Percentiles rank a stretch among this genome's conserved stretches.
Conservation (phyloP, 1,284 basidiomycete genomes). For the Neolentinus lepideus region DNA sequence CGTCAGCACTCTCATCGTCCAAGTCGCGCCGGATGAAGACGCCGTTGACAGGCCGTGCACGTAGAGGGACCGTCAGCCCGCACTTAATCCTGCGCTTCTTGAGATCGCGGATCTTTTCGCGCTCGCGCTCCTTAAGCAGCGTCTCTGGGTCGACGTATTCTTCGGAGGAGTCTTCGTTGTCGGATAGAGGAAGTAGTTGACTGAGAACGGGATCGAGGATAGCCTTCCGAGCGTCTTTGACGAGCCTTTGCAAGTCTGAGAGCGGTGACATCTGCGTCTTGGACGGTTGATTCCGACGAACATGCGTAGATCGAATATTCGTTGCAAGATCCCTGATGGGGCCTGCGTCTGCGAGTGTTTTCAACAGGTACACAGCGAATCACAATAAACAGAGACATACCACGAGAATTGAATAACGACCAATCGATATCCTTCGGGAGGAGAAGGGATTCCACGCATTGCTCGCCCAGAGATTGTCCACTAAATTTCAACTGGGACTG, state of each 20-base stretch:
- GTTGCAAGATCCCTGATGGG: slow-evolving; percentile 39
- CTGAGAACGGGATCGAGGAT: slow-evolving; percentile 58
- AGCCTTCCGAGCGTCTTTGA: slow-evolving; percentile 40
- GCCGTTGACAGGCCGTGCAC: slow-evolving; percentile 18
- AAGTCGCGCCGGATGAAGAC: slow-evolving; percentile 49
- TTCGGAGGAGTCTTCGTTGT: slow-evolving; percentile 34
- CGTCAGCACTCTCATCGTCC: slow-evolving; percentile 52
- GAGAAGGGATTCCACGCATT: slow-evolving; percentile 27
- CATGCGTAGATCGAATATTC: slow-evolving; percentile 26
- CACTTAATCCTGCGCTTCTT: slow-evolving; percentile 42
- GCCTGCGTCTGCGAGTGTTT: slow-evolving; percentile 24
- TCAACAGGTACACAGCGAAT: neutral
- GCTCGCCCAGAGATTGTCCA: slow-evolving; percentile 27
- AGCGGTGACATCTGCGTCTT: slow-evolving; percentile 35
- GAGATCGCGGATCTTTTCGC: slow-evolving; percentile 46
- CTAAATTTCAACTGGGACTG: neutral
- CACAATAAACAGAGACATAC: slow-evolving; percentile 22
- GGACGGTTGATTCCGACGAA: slow-evolving; percentile 28
- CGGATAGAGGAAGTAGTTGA: slow-evolving; percentile 22
- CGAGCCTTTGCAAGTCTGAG: slow-evolving; percentile 56
- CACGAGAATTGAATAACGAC: slow-evolving; percentile 38
- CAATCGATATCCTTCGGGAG: slow-evolving; percentile 43
- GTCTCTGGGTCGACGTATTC: slow-evolving; percentile 31
- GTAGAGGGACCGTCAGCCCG: slow-evolving; percentile 17
- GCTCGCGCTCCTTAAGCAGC: slow-evolving; percentile 34